Base-by-base conservation (phyloP, 805 yeast genomes). In the Spathaspora girioi region DNA sequence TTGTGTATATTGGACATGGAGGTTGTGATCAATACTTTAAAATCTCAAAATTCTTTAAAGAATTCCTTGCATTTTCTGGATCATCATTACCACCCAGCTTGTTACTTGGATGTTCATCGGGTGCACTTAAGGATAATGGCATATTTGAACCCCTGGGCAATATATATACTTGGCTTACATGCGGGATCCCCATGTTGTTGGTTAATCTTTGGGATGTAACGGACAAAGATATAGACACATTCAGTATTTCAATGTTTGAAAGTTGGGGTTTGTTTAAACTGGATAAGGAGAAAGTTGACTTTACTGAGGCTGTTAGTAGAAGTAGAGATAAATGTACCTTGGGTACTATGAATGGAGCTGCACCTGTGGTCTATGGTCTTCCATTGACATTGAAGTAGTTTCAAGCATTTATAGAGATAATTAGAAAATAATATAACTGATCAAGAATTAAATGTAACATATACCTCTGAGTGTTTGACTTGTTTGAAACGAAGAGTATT, bases 171-270 rank as follows among this genome's bases (percentile, higher is more conserved):
- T 91, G 91, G 75, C 65, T 94, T 26, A 70, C 80, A 9, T 94
- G 91, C 19, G 96, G 96, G 0, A 81, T 89, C 46, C 94, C 96
- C 0, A 77, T 87, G 83, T 77, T 90, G 1, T 69, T 94, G 38
- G 97, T 89, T 0, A 90, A 89, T 60, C 68, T 94, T 51, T 94
- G 99, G 99, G 97, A 91, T 66, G 97, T 94, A 4, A 94, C 98
- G 0, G 98, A 94, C 67, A 91, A 88, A 57, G 99, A 94, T 65
- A 89, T 90, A 47, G 98, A 94, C 66, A 78, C 76, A 58, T 90
- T 92, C 58, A 86, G 89, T 20, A 53, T 77, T 9, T 71, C 79
- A 2, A 64, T 89, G 38, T 78, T 94, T 56, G 76, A 77, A 2
- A 72, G 75, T 54, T 86, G 94, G 85, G 94, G 94, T 0, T 63